These are phyloP conservation scores for Aegilops bicornis DNA, from an alignment of 176 grass and related monocot genomes.

Conservation along the genomic window DNA sequence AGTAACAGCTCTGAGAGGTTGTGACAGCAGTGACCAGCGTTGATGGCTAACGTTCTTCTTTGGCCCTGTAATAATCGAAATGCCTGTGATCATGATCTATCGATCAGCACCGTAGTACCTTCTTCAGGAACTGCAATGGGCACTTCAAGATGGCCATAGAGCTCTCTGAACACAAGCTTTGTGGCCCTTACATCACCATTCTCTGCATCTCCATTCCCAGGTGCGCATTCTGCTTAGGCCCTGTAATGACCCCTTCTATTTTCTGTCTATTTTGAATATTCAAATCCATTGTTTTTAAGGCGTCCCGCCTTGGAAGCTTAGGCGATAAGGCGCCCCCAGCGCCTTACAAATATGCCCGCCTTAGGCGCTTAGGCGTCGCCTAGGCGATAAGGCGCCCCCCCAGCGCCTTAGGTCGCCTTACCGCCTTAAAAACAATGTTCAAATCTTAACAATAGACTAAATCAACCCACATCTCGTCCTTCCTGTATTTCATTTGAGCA, in stretches of 20 bases:
- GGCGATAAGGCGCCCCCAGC: too few relatives aligned
- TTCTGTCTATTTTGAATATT: slow-evolving; percentile 1
- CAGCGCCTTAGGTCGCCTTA: too few relatives aligned
- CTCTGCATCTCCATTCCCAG: neutral
- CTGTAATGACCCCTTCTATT: neutral
- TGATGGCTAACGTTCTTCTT: neutral
- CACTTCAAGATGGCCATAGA: slow-evolving; percentile 3
- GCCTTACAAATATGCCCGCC: too few relatives aligned
- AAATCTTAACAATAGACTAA: neutral
- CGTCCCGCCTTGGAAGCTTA: too few relatives aligned
- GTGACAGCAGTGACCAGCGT: neutral
- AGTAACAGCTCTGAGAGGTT: neutral
- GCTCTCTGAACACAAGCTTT: neutral
- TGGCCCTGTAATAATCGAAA: neutral
- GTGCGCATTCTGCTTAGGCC: neutral
- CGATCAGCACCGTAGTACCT: neutral
- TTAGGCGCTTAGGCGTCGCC: too few relatives aligned
- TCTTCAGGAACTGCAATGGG: neutral
- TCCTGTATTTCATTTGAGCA: neutral
- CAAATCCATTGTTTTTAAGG: neutral
- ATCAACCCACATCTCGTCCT: neutral
- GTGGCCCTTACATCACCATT: neutral
- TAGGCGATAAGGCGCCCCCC: too few relatives aligned
- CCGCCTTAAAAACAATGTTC: neutral
- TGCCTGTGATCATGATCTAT: neutral